phyloP scores from a whole-genome alignment of 306 rosid genomes.

The Cicer arietinum region DNA sequence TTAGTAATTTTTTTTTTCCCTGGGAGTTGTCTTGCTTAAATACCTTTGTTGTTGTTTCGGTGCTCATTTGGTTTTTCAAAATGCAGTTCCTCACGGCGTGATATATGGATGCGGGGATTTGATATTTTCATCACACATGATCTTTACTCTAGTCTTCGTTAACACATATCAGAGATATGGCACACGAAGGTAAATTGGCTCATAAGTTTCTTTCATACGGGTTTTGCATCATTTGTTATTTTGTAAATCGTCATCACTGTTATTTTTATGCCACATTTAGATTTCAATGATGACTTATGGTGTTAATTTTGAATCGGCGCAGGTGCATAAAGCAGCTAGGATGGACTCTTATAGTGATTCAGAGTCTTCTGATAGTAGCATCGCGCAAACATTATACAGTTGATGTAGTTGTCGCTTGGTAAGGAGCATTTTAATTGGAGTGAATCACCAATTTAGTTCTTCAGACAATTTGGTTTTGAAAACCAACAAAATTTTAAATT shows the following conservation, averaged over 20 bases:
- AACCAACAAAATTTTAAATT: background rate
- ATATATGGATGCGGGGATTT: slow-evolving; percentile 97
- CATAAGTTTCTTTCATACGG: slow-evolving; percentile 41
- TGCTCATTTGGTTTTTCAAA: slow-evolving; percentile 44
- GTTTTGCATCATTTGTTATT: slow-evolving; percentile 53
- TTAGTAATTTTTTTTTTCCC: slow-evolving; percentile 44
- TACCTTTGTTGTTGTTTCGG: background rate
- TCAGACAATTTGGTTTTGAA: background rate
- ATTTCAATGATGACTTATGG: slow-evolving; percentile 23
- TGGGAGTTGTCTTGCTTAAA: slow-evolving; percentile 11
- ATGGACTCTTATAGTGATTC: slow-evolving; percentile 80
- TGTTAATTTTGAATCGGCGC: slow-evolving; percentile 41
- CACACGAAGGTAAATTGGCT: slow-evolving; percentile 61
- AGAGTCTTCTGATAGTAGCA: slow-evolving; percentile 87
- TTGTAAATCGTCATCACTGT: background rate
- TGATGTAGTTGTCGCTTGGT: slow-evolving; percentile 98
- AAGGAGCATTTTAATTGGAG: slow-evolving; percentile 27
- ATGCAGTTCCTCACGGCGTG: slow-evolving; percentile 90
- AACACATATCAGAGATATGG: slow-evolving; percentile 86
- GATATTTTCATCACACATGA: slow-evolving; percentile 99
- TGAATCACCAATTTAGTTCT: background rate
- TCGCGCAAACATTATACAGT: slow-evolving; percentile 99
- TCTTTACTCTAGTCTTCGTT: slow-evolving; percentile 86
- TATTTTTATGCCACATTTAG: background rate
- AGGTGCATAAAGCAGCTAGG: slow-evolving; percentile 87